Conservation (phyloP, 768 basidiomycete species). For the Gelatoporia subvermispora region DNA sequence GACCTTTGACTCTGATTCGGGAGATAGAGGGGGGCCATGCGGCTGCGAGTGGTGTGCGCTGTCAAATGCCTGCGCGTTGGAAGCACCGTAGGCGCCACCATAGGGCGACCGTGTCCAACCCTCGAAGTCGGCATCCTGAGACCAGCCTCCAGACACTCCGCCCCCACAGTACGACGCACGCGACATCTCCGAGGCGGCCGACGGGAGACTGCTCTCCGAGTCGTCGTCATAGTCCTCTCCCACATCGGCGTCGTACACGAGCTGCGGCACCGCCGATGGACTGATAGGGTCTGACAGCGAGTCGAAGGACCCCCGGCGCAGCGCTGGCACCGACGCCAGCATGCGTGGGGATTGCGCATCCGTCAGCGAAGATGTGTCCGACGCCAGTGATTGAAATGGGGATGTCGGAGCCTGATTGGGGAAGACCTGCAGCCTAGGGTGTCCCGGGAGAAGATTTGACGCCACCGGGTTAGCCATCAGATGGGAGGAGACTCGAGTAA, state of each 20-base stretch:
- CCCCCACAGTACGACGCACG: conserved; percentile 14
- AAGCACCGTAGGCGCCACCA: neutral
- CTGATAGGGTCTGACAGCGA: conserved; percentile 23
- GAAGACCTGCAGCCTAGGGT: neutral
- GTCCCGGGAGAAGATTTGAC: neutral
- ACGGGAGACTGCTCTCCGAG: conserved; percentile 24
- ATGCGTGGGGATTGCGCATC: conserved; percentile 16
- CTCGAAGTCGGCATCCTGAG: neutral
- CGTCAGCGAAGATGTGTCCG: conserved; percentile 6
- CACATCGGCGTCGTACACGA: conserved; percentile 21
- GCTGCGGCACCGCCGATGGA: conserved; percentile 21
- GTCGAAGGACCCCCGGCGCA: conserved; percentile 17
- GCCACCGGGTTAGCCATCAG: neutral
- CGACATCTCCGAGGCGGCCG: conserved; percentile 20
- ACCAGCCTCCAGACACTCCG: neutral
- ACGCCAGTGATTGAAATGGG: neutral
- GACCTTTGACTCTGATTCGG: conserved; percentile 9
- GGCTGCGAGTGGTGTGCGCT: neutral
- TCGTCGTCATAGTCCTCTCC: conserved; percentile 26
- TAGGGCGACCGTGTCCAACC: conserved; percentile 5
- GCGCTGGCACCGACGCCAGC: conserved; percentile 9
- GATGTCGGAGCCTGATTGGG: neutral
- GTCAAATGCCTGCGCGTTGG: conserved; percentile 2
- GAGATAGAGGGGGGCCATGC: conserved; percentile 11
- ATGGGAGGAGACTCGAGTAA: neutral